Percentiles rank a stretch among this genome's conserved stretches.
These are phyloP conservation scores for Biscogniauxia marginata DNA, from an alignment of 2,329 filamentous ascomycete genomes.

Conservation along the genomic window DNA sequence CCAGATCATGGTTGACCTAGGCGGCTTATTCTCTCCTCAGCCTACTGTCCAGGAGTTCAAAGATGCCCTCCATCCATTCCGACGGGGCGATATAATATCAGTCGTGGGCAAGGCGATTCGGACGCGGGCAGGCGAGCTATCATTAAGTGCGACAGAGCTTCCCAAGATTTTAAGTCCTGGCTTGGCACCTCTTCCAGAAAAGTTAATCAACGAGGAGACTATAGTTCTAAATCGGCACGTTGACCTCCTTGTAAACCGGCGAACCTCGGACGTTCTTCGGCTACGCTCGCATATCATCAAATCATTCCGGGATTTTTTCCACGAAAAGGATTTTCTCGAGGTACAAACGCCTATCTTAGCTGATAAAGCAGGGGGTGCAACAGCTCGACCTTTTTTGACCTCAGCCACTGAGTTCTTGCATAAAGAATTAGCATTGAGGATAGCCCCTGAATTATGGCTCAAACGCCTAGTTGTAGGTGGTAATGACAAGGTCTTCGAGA, in stretches of 20 bases:
- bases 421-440: conserved; percentile 72
- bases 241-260: conserved; percentile 76
- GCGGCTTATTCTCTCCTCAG: conserved; percentile 42
- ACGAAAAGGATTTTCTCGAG: conserved; percentile 73
- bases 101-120: conserved; percentile 68
- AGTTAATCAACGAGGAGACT: conserved; percentile 68
- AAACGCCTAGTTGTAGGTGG: conserved; percentile 90
- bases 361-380: conserved; percentile 79
- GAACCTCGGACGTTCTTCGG: conserved; percentile 66
- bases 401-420: conserved; percentile 72
- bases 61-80: conserved; percentile 62
- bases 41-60: conserved; percentile 48
- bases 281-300: conserved; percentile 74
- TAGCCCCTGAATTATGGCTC: conserved; percentile 93
- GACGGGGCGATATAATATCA: conserved; percentile 72
- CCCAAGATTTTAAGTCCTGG: conserved; percentile 75
- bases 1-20: conserved; percentile 73
- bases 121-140: conserved; percentile 73
- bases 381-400: conserved; percentile 83
- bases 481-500: conserved; percentile 86
- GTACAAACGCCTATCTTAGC: conserved; percentile 89
- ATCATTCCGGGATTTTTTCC: conserved; percentile 71
- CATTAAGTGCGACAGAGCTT: conserved; percentile 65
- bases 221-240: conserved; percentile 78
- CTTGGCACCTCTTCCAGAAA: conserved; percentile 74